A percentile compares a stretch with the other conserved stretches of the same genome.
phyloP scores from a whole-genome alignment of 2,329 filamentous ascomycete genomes.

The Cordyceps militaris region DNA sequence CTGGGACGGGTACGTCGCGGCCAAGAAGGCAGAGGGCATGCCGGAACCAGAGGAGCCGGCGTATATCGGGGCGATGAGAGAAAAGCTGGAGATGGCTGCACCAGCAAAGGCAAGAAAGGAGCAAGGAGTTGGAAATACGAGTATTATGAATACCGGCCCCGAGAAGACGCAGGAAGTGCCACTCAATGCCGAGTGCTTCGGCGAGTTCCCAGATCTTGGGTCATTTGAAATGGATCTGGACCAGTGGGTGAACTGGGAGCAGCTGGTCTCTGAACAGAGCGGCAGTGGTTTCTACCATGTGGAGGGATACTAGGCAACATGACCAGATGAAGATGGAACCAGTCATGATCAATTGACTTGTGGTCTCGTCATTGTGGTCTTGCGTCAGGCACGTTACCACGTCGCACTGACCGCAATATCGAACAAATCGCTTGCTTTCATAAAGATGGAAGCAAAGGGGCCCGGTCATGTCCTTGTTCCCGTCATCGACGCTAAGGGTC shows the following conservation, averaged over 20 bases:
- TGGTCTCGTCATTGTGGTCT: too few species aligned
- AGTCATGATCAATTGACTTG: too few species aligned
- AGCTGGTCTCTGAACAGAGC: constrained; percentile 5
- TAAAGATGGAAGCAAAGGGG: neutral
- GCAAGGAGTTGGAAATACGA: neutral
- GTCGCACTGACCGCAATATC: too few species aligned
- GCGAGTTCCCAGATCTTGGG: constrained; percentile 3
- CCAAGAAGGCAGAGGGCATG: neutral
- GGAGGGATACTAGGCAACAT: neutral
- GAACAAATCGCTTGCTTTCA: too few species aligned
- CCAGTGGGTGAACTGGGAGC: constrained; percentile 16
- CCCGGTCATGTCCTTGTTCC: neutral
- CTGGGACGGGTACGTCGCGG: constrained; percentile 11
- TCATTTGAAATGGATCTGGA: constrained; percentile 12
- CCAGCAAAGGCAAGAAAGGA: neutral
- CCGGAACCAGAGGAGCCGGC: constrained; percentile 4
- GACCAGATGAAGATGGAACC: too few species aligned
- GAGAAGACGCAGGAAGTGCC: neutral
- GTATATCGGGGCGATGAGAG: constrained; percentile 4
- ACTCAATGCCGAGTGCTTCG: neutral
- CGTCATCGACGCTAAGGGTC: neutral
- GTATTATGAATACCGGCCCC: neutral
- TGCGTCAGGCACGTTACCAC: too few species aligned
- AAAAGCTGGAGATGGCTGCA: neutral
- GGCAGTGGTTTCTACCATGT: neutral